Evolutionary conservation across 352 stramenopile genomes (phyloP).

Genomic region (Pelagophyceae sp.): DNA sequence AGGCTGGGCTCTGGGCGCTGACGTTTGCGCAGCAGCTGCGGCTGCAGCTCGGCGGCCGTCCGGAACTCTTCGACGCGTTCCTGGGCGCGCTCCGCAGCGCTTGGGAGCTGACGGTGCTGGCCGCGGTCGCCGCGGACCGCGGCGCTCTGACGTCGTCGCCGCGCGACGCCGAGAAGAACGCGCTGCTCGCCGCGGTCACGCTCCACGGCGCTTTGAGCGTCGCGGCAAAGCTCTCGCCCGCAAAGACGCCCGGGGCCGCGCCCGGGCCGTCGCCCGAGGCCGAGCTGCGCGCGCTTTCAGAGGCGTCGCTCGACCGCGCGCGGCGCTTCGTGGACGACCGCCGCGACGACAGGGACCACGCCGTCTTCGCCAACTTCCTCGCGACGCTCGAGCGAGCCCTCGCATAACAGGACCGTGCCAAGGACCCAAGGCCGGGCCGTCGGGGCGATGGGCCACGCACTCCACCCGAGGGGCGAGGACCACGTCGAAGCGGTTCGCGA

Average conservation of each 20-base stretch:
- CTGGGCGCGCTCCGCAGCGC: slow-evolving; percentile 18
- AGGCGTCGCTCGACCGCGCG: not conserved
- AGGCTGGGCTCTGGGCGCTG: slow-evolving; percentile 17
- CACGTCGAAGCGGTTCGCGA: too few relatives aligned
- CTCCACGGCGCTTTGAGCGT: slow-evolving; percentile 8
- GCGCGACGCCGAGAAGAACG: slow-evolving; percentile 29
- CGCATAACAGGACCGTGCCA: too few relatives aligned
- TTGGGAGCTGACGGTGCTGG: slow-evolving; percentile 18
- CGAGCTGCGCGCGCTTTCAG: not conserved
- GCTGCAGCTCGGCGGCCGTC: not conserved
- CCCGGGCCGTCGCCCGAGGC: not conserved
- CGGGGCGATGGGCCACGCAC: too few relatives aligned
- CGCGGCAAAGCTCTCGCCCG: not conserved
- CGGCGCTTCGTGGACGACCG: not conserved
- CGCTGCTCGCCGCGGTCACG: slow-evolving; percentile 20
- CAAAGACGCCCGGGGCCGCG: not conserved
- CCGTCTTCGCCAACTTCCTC: not conserved
- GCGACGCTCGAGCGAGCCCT: not conserved
- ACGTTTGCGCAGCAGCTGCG: slow-evolving; percentile 17
- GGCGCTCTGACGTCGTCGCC: slow-evolving; percentile 22
- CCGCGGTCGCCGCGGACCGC: slow-evolving; percentile 6
- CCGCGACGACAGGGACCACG: not conserved
- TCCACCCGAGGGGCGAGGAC: too few relatives aligned
- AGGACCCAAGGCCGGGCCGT: too few relatives aligned
- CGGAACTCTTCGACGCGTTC: not conserved